Evolutionary conservation across 148 eudicot genomes (phyloP).

Genomic region (Cornus florida): DNA sequence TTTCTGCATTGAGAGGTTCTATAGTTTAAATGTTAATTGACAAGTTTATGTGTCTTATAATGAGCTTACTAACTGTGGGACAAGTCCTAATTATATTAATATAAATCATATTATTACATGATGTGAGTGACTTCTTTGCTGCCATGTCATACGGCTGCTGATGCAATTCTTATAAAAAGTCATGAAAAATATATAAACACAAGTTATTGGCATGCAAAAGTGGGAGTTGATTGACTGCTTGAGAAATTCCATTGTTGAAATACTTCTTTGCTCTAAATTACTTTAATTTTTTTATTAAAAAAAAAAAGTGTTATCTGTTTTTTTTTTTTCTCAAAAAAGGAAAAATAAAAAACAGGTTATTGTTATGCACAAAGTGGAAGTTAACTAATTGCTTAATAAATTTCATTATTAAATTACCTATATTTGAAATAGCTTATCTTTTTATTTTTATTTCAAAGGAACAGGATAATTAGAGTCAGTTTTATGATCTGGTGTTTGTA

Average conservation of each 20-base stretch:
- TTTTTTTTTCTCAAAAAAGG: not conserved
- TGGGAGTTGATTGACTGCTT: not conserved
- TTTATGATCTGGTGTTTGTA: not conserved
- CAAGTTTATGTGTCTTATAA: not conserved
- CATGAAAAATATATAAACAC: not conserved
- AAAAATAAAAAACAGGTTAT: not conserved
- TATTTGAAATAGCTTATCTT: not conserved
- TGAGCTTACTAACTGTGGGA: not conserved
- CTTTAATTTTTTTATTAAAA: too few relatives aligned
- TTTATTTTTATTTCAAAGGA: not conserved
- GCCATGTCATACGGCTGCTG: not conserved
- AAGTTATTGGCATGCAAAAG: conserved; percentile 1
- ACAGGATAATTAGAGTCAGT: not conserved
- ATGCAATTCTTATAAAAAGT: not conserved
- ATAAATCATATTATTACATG: not conserved
- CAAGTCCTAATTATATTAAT: not conserved
- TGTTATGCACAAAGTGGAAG: not conserved
- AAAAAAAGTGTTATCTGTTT: not conserved
- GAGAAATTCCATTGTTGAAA: not conserved
- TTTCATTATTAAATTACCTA: not conserved
- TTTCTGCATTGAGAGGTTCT: too few relatives aligned
- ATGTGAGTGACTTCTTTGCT: not conserved
- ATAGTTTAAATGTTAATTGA: not conserved
- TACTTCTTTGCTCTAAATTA: too few relatives aligned
- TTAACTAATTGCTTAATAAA: not conserved